phyloP scores from a whole-genome alignment of 805 yeast species.

The Priceomyces haplophilus region DNA sequence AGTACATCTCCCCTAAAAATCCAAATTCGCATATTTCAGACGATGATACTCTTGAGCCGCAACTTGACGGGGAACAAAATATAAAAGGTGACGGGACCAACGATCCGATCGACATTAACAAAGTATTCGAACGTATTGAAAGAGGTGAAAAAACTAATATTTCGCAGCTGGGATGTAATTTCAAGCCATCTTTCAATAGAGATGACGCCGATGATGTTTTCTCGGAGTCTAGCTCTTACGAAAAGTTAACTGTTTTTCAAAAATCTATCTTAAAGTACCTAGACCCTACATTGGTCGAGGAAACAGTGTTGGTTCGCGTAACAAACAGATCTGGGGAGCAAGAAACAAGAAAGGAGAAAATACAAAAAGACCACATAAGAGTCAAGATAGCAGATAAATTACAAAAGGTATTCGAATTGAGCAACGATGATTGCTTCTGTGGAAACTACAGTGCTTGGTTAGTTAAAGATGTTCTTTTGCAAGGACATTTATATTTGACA shows the following conservation, averaged over 20 bases:
- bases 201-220: background rate
- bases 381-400: conserved; percentile 34
- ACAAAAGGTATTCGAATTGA: conserved; percentile 39
- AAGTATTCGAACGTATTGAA: background rate
- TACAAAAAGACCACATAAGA: conserved; percentile 15
- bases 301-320: conserved; percentile 12
- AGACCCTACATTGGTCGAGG: conserved; percentile 16
- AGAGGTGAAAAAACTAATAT: background rate
- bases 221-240: conserved; percentile 3
- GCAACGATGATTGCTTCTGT: conserved; percentile 52
- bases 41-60: no score
- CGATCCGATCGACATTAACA: background rate
- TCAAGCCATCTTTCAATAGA: no score
- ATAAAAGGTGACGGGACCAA: background rate
- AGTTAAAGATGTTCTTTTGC: conserved; percentile 74
- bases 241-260: background rate
- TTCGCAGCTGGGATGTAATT: no score
- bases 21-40: no score
- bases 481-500: conserved; percentile 82
- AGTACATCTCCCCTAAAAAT: background rate
- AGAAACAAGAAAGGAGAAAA: conserved; percentile 7
- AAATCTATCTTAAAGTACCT: conserved; percentile 30
- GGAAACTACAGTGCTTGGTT: conserved; percentile 78
- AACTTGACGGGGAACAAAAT: background rate
- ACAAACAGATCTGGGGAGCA: conserved; percentile 7